Percentiles rank a stretch among this genome's conserved stretches.
Evolutionary conservation across 768 basidiomycete genomes (phyloP).

Genomic region (Crucibulum laeve): DNA sequence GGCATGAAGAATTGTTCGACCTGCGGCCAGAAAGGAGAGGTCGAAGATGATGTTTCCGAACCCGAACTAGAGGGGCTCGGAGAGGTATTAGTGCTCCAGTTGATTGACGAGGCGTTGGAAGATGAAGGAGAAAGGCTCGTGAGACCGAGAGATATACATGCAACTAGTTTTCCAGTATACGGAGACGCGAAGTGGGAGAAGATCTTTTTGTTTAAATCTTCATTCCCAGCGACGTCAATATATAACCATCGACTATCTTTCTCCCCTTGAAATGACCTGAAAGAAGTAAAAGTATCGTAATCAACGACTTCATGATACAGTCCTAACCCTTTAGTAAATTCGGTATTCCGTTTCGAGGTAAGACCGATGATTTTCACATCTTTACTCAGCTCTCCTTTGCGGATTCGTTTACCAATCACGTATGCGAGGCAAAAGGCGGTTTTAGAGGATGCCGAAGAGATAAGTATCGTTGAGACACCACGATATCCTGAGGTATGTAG

Average conservation of each 20-base stretch:
- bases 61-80: conserved; percentile 3
- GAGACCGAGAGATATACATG: conserved; percentile 47
- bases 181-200: conserved; percentile 35
- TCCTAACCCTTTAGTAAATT: conserved; percentile 48
- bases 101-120: conserved; percentile 18
- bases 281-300: conserved; percentile 42
- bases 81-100: conserved; percentile 37
- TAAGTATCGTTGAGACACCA: conserved; percentile 45
- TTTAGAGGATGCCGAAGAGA: conserved; percentile 71
- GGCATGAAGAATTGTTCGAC: conserved; percentile 64
- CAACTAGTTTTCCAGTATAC: conserved; percentile 28
- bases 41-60: background rate
- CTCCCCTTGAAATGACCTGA: conserved; percentile 21
- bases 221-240: conserved; percentile 60
- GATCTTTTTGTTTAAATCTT: conserved; percentile 41
- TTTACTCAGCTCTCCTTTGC: conserved; percentile 18
- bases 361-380: conserved; percentile 47
- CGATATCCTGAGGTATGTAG: conserved; percentile 46
- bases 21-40: conserved; percentile 25
- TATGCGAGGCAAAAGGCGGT: conserved; percentile 71
- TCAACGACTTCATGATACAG: conserved; percentile 55
- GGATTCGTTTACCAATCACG: conserved; percentile 42
- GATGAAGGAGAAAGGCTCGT: conserved; percentile 51
- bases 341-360: conserved; percentile 51
- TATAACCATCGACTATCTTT: conserved; percentile 45